Conservation (phyloP, 129 eudicot genomes). For the Pulicaria dysenterica region DNA sequence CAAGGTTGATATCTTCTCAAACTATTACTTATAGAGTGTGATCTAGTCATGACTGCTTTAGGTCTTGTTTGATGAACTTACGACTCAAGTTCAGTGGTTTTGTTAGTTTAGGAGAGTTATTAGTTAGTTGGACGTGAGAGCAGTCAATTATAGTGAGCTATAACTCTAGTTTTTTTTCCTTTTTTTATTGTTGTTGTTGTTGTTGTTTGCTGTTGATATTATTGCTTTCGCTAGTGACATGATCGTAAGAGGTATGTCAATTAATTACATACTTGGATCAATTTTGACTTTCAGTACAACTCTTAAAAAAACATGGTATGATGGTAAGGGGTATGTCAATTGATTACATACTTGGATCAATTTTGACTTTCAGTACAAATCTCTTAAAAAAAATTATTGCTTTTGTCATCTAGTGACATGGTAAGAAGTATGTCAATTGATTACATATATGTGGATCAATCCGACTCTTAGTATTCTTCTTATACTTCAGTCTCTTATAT, state of each 20-base stretch:
- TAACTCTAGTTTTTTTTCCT: background rate
- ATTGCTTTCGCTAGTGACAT: no score
- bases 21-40: background rate
- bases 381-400: background rate
- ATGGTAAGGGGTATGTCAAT: no score
- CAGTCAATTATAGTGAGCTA: background rate
- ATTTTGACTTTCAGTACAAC: no score
- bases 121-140: background rate
- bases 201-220: no score
- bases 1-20: background rate
- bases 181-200: no score
- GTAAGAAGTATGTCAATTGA: conserved; percentile 14
- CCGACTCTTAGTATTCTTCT: background rate
- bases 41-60: background rate
- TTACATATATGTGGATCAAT: background rate
- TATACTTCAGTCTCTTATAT: conserved; percentile 11
- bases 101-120: conserved; percentile 17
- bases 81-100: conserved; percentile 4
- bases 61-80: background rate
- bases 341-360: no score
- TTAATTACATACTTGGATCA: no score
- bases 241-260: no score
- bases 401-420: background rate
- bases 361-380: no score
- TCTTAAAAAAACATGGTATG: background rate